Evolutionary conservation across 345 rosid species (phyloP).

Genomic region (Salix viminalis): DNA sequence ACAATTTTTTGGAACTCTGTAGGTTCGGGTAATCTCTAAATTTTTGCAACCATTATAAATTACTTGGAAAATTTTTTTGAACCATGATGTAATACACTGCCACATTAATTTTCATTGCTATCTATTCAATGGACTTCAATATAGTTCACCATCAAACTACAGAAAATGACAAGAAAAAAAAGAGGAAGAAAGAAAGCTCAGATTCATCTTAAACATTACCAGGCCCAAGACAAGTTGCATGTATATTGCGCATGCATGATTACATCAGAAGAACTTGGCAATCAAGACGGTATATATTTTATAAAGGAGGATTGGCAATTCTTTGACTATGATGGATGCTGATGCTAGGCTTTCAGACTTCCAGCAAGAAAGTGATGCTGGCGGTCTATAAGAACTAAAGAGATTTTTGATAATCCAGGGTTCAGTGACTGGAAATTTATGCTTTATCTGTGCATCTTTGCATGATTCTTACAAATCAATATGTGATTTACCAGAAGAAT

Average conservation of each 20-base stretch:
- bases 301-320: neutral
- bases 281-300: too few species aligned
- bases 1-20: neutral
- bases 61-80: neutral
- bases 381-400: neutral
- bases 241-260: neutral
- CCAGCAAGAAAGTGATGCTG: neutral
- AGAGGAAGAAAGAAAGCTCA: neutral
- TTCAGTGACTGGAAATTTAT: neutral
- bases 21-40: neutral
- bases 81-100: neutral
- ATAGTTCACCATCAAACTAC: neutral
- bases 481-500: slow-evolving; percentile 43
- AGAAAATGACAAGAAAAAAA: neutral
- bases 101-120: neutral
- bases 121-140: neutral
- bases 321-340: neutral
- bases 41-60: neutral
- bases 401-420: neutral
- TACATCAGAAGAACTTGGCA: neutral
- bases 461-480: neutral
- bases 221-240: too few species aligned
- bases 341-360: neutral
- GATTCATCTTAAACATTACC: neutral
- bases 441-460: neutral